Evolutionary conservation across 306 rosid species (phyloP).

Genomic region (Macrotyloma uniflorum): DNA sequence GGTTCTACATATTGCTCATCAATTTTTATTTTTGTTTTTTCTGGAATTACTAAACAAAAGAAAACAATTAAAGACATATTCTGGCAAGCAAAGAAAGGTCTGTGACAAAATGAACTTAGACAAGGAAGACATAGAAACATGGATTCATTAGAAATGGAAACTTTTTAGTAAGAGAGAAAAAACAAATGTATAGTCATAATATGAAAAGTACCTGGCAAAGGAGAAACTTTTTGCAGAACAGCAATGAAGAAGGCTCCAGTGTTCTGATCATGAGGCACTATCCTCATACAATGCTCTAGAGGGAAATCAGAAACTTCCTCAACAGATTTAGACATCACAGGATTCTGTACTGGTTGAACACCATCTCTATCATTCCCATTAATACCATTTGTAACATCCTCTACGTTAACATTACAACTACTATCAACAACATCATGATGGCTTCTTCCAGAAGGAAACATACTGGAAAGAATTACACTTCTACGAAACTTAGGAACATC

Average conservation of each 20-base stretch:
- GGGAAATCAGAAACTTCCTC: slow-evolving; percentile 79
- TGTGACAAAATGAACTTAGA: slow-evolving; percentile 14
- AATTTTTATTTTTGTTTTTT: slow-evolving; percentile 45
- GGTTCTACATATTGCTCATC: slow-evolving; percentile 32
- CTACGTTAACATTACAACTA: slow-evolving; percentile 43
- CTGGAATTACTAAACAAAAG: slow-evolving; percentile 50
- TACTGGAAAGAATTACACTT: slow-evolving; percentile 62
- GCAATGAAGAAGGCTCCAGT: slow-evolving; percentile 98
- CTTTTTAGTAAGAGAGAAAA: neutral
- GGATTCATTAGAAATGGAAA: neutral
- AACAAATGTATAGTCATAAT: slow-evolving; percentile 3
- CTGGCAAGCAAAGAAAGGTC: slow-evolving; percentile 23
- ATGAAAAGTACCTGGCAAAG: slow-evolving; percentile 70
- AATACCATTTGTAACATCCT: slow-evolving; percentile 42
- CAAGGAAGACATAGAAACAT: neutral
- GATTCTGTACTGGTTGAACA: slow-evolving; percentile 42
- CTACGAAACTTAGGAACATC: slow-evolving; percentile 69
- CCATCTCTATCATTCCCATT: slow-evolving; percentile 53
- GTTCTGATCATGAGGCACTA: slow-evolving; percentile 96
- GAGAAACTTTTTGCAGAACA: slow-evolving; percentile 76
- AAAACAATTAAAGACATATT: slow-evolving; percentile 28
- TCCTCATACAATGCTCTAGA: slow-evolving; percentile 86
- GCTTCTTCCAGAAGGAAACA: slow-evolving; percentile 90
- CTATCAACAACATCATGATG: slow-evolving; percentile 38
- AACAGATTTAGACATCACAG: slow-evolving; percentile 40